Base-by-base conservation (phyloP, 176 grass and related monocot genomes). In the Avena sativa region DNA sequence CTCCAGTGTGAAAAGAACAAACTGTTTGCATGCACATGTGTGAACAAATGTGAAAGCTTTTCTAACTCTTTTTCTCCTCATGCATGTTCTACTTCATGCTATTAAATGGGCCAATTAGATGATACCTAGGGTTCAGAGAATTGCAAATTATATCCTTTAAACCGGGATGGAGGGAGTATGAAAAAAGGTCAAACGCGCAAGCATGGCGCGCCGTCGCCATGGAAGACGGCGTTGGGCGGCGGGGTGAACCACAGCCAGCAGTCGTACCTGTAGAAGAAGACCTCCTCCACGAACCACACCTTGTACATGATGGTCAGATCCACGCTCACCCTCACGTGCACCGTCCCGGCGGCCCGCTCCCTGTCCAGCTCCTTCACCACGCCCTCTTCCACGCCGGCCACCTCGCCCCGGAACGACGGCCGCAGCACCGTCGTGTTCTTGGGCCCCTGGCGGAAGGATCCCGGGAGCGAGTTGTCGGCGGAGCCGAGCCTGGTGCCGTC, bases 391-490 rank as follows among this genome's bases (percentile, higher is more conserved):
- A 84, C 43, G 11, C 6, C 59, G 6, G 50, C 32, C 60, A 69
- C 60, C 14, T 8, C 12, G 10, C 74, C 83, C 10, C 23, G 69
- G 55, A 84, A 84, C 15, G 36, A 1, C 23, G 82, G 12, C 4
- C 12, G 53, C 70, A 84, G 2, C 55, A 84, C 81, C 69, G 81
- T 83, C 2, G 81, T 83, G 81, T 83, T 83, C 30, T 71, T 83
- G 65, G 81, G 65, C 2, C 65, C 50, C 20, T 83, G 81, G 12
- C 25, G 32, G 66, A 83, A 83, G 12, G n/a, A 62, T 0, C 60
- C 17, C 6, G 81, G 84, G 19, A 57, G 50, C 50, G 65, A 20
- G 66, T 83, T 67, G 30, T 57, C 65, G 1, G 66, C 65, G 0
- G 49, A 49, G 51, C 81, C 66, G 19, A 83, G 81, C 28, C 2